phyloP scores from a whole-genome alignment of 2,329 filamentous ascomycete species.

The Cordyceps cicadae region DNA sequence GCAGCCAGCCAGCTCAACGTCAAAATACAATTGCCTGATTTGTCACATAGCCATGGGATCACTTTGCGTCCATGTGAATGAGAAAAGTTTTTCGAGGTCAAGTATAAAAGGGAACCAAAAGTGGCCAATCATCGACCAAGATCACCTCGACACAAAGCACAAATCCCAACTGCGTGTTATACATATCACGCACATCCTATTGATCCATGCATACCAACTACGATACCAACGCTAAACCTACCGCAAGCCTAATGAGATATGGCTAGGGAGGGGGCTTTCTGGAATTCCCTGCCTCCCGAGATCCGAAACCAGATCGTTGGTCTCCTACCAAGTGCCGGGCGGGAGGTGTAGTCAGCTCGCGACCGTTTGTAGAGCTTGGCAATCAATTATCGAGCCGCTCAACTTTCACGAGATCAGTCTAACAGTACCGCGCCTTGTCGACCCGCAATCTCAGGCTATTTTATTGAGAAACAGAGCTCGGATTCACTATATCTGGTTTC shows the following conservation, averaged over 20 bases:
- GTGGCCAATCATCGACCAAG: neutral
- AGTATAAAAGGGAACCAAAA: neutral
- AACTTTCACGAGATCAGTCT: conserved; percentile 21
- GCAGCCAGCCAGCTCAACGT: too few relatives aligned
- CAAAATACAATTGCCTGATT: too few relatives aligned
- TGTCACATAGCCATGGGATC: too few relatives aligned
- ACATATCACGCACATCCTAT: neutral
- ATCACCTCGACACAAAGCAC: neutral
- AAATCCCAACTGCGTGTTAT: neutral
- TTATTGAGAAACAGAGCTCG: conserved; percentile 17
- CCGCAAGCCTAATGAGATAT: neutral
- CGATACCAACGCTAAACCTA: neutral
- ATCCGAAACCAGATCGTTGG: neutral
- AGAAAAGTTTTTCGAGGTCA: neutral
- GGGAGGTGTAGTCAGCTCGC: conserved; percentile 8
- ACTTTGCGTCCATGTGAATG: too few relatives aligned
- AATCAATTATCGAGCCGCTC: conserved; percentile 18
- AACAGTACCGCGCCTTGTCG: conserved; percentile 9
- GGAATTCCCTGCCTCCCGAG: neutral
- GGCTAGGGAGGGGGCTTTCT: neutral
- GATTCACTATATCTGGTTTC: conserved; percentile 23
- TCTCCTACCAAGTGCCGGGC: neutral
- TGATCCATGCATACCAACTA: neutral
- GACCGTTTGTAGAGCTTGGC: conserved; percentile 16
- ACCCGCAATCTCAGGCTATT: conserved; percentile 14